Evolutionary conservation across 2,329 filamentous ascomycete species (phyloP).

Genomic region (Epichloe hybrida): DNA sequence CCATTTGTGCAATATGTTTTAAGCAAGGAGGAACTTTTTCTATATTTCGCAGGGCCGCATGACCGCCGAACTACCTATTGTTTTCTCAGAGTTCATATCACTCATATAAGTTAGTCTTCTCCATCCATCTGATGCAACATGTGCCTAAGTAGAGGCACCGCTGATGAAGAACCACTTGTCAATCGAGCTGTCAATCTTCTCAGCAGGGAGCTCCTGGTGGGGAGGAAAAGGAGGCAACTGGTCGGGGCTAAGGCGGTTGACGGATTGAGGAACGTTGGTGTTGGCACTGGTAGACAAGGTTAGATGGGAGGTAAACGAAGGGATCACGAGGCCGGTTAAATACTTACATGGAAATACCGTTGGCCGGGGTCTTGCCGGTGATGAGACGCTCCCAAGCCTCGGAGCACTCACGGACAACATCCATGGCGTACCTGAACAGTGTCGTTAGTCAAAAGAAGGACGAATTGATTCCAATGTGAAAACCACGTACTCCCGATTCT

Average conservation of each 20-base stretch:
- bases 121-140: background rate
- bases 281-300: constrained; percentile 54
- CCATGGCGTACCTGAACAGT: constrained; percentile 63
- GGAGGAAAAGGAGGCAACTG: constrained; percentile 65
- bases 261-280: constrained; percentile 59
- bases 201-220: constrained; percentile 68
- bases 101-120: background rate
- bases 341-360: constrained; percentile 72
- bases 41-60: constrained; percentile 13
- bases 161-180: constrained; percentile 99
- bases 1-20: constrained; percentile 7
- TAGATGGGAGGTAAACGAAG: background rate
- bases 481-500: constrained; percentile 75
- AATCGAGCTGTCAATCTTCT: constrained; percentile 87
- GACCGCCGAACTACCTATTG: constrained; percentile 3
- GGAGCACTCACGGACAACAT: constrained; percentile 87
- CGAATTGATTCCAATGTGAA: background rate
- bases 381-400: constrained; percentile 97
- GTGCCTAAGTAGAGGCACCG: constrained; percentile 66
- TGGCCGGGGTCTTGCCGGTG: constrained; percentile 70
- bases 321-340: background rate
- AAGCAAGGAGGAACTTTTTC: constrained; percentile 12
- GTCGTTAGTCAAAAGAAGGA: constrained; percentile 1
- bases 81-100: constrained; percentile 6
- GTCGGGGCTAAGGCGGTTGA: constrained; percentile 53